Base-by-base conservation (phyloP, 768 basidiomycete genomes). In the Lanmaoa pseudosensibilis region DNA sequence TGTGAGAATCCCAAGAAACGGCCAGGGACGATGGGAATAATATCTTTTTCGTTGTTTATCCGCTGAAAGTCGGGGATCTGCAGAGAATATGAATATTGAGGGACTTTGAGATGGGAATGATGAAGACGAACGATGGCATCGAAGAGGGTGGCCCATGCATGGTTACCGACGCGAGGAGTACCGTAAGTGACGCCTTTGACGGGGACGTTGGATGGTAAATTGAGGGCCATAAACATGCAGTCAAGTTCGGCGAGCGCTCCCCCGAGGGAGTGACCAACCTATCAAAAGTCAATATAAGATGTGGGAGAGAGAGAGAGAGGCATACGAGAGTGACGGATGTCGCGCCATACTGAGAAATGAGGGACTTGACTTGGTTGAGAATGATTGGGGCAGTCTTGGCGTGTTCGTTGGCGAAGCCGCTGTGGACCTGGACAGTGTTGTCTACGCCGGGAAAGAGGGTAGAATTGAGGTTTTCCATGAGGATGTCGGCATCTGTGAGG, bases 21-120 rank as follows among this genome's bases (percentile, higher is more conserved):
- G 2, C 76, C 79, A 9, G 85, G 85, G 9, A 86, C 74, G 55
- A 82, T 85, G 23, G 86, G 85, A 41, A 87, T 71, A 30, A 76
- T 55, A 61, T 83, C 79, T n/a, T 64, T 69, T 50, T 51, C 30
- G n/a, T 71, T 70, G 54, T 70, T 71, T 34, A 72, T 61, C 37
- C 69, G 61, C 54, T 54, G 66, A 50, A 67, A 65, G 59, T 71
- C 57, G 4, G 60, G 46, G 36, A 69, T 62, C 65, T 70, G 15
- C 34, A 25, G 33, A 33, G 30, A 39, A 4, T 16, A 21, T 12
- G 16, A 12, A 16, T 27, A 18, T 25, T 23, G 37, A 36, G 18
- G 30, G 18, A 19, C 25, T 23, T 25, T 53, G n/a, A 32, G 34
- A 48, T 12, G 23, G 30, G 23, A 50, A 32, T 5, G 52, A 15